Conservation (phyloP, 768 basidiomycete species). For the Tulasnella sp. region DNA sequence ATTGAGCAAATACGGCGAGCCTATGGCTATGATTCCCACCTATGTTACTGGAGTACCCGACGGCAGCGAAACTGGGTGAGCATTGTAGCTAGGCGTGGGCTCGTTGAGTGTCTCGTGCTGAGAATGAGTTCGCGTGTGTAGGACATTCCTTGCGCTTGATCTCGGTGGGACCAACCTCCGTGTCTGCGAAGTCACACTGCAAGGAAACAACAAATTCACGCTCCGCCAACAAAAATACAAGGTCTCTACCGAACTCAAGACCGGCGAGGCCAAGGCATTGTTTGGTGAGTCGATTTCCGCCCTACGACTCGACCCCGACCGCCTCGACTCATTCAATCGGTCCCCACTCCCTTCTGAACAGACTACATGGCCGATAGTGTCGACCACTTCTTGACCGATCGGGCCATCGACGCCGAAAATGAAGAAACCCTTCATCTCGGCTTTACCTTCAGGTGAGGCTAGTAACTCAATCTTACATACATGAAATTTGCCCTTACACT, state of each 20-base stretch:
- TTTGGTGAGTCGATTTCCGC: slow-evolving; percentile 63
- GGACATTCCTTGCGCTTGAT: slow-evolving; percentile 95
- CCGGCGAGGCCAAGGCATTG: slow-evolving; percentile 82
- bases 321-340: not conserved
- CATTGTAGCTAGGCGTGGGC: slow-evolving; percentile 31
- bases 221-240: slow-evolving; percentile 96
- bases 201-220: slow-evolving; percentile 85
- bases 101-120: not conserved
- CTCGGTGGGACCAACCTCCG: slow-evolving; percentile 99
- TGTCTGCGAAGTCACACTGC: slow-evolving; percentile 91
- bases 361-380: slow-evolving; percentile 98
- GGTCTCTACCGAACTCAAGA: slow-evolving; percentile 91
- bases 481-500: not conserved
- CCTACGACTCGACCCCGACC: slow-evolving; percentile 15
- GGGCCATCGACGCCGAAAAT: slow-evolving; percentile 42
- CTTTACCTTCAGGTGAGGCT: slow-evolving; percentile 68
- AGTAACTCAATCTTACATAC: slow-evolving; percentile 30
- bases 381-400: slow-evolving; percentile 86
- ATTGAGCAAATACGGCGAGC: slow-evolving; percentile 67
- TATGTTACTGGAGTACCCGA: slow-evolving; percentile 96
- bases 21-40: slow-evolving; percentile 96
- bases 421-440: slow-evolving; percentile 65
- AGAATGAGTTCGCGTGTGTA: slow-evolving; percentile 43
- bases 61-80: slow-evolving; percentile 90
- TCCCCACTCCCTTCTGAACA: slow-evolving; percentile 43